Conservation (phyloP, 805 yeast genomes). For the Suhomyces canberraensis region DNA sequence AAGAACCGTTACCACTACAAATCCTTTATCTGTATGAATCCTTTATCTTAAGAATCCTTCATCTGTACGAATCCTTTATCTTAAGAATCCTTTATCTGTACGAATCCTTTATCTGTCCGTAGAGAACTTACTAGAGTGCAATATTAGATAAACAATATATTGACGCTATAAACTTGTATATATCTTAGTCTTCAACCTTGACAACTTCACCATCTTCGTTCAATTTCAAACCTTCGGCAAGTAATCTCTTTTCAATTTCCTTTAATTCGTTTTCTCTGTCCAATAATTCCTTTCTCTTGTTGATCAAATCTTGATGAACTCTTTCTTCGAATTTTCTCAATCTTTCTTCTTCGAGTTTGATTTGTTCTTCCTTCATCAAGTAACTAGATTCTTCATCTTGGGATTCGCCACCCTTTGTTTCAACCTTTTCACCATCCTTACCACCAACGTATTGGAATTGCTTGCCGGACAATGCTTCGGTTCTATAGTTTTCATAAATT, state of each 20-base stretch:
- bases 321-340: conserved; percentile 81
- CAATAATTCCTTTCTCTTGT: conserved; percentile 77
- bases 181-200: conserved; percentile 18
- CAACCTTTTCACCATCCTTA: conserved; percentile 10
- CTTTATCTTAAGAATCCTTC: background rate
- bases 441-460: conserved; percentile 38
- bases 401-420: conserved; percentile 2
- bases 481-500: conserved; percentile 85
- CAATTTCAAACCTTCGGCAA: conserved; percentile 51
- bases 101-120: too few species aligned
- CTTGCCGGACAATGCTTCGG: conserved; percentile 74
- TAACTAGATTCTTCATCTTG: conserved; percentile 20
- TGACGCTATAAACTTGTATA: background rate
- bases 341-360: conserved; percentile 84
- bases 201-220: conserved; percentile 36
- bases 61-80: background rate
- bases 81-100: too few species aligned
- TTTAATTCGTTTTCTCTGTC: conserved; percentile 82
- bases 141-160: background rate
- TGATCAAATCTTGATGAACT: conserved; percentile 80
- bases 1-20: conserved; percentile 1
- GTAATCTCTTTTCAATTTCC: conserved; percentile 71
- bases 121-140: too few species aligned
- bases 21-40: background rate
- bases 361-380: conserved; percentile 79